Percentiles rank a stretch among this genome's conserved stretches.
phyloP scores from a whole-genome alignment of 2,329 filamentous ascomycete species.

The Blastomyces parvus region DNA sequence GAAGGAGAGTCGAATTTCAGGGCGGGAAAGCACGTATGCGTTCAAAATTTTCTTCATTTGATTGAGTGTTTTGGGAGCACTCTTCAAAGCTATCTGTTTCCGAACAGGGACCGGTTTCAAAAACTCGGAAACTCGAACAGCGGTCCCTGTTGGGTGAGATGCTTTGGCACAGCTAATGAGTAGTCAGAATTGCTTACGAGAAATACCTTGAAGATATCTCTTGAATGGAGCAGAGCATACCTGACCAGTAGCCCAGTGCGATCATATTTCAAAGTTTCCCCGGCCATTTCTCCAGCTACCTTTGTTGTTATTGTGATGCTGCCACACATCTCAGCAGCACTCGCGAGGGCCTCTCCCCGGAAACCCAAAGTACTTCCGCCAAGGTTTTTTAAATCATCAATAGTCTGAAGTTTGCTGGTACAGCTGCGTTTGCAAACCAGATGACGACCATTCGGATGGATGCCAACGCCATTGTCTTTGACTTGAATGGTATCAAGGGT shows the following conservation, averaged over 20 bases:
- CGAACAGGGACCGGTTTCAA: conserved; percentile 52
- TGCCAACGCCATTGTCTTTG: conserved; percentile 55
- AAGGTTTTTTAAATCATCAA: conserved; percentile 47
- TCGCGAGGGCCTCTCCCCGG: conserved; percentile 55
- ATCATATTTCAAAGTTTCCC: conserved; percentile 42
- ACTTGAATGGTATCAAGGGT: conserved; percentile 54
- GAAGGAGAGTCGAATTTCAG: conserved; percentile 47
- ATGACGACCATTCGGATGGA: conserved; percentile 46
- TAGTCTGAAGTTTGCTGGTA: conserved; percentile 54
- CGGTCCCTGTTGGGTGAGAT: conserved; percentile 53
- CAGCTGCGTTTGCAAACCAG: conserved; percentile 49
- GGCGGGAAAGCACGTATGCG: conserved; percentile 51
- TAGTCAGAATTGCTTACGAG: conserved; percentile 18
- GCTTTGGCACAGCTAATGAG: conserved; percentile 32
- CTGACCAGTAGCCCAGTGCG: conserved; percentile 41
- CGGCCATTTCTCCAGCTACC: conserved; percentile 48
- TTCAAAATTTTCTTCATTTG: conserved; percentile 48
- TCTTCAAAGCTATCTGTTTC: conserved; percentile 46
- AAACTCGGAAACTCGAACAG: conserved; percentile 48
- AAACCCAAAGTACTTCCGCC: conserved; percentile 53
- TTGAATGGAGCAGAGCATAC: conserved; percentile 22
- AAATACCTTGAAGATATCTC: conserved; percentile 4
- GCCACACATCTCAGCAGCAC: conserved; percentile 50
- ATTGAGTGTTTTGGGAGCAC: conserved; percentile 39
- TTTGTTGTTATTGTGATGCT: conserved; percentile 46